Base-by-base conservation (phyloP, 129 eudicot species). In the Artemisia tridentata region DNA sequence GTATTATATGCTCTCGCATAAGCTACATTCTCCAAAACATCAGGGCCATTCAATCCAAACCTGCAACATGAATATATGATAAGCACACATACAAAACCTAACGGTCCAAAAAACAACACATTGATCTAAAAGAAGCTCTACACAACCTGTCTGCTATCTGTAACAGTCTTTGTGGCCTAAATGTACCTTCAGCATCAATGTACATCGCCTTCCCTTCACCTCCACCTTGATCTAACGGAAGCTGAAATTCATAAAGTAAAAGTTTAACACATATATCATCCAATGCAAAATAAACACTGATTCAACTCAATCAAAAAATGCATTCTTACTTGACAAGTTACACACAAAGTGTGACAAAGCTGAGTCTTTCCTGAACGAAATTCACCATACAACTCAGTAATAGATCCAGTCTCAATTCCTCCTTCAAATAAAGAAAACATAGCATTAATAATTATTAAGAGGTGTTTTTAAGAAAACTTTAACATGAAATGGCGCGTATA, bases 171-270 rank as follows among this genome's bases (percentile, higher is more conserved):
- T 93, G 98, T 15, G 96, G 98, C 64, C 98, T 87, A 65, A 93
- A 93, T 79, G 98, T 89, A 23, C 98, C 98, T 73, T 93, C 95
- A 57, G 96, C 96, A 80, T 93, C 98, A 74, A 93, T 93, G 72
- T 93, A 93, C 98, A 93, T 89, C 18, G 96, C 96, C 84, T 93
- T 93, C 63, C 98, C 96, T 66, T 93, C 96, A 79, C 98, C 98
- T 20, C 98, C 98, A 55, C 98, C 98, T 85, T 93, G 95, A 77
- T 89, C 96, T 65, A 93, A 63, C 13, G 96, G 98, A 73, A 93
- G 96, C 96, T 93, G 88, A 61, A 78, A 11, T 45, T 53, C 1
- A 7, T 14, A 69, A 72, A 31, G 15, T 5, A 29, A 12, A 47
- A 41, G 62, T 62, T 65, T 50, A 67, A 38, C 69, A 71, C 47